Percentiles rank a stretch among this genome's conserved stretches.
Conservation (phyloP, 345 rosid genomes). For the Eucalyptus microcorys region DNA sequence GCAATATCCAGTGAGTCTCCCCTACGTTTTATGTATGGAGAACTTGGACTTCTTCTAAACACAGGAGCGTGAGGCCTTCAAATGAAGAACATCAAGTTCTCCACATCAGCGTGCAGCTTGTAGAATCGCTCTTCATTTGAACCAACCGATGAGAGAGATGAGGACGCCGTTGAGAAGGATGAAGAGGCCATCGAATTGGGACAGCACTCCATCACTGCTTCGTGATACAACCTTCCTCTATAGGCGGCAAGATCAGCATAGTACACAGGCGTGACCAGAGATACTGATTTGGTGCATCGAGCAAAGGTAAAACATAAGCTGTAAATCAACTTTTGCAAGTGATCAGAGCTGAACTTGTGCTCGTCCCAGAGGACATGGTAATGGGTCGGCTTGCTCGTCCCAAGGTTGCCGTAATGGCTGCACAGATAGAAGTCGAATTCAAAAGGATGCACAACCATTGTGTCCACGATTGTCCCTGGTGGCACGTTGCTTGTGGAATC, state of each 20-base stretch:
- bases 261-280: conserved; percentile 70
- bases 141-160: conserved; percentile 20
- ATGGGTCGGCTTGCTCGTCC: conserved; percentile 90
- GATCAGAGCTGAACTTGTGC: conserved; percentile 50
- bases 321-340: conserved; percentile 59
- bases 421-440: conserved; percentile 80
- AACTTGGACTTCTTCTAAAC: background rate
- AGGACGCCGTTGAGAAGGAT: conserved; percentile 3
- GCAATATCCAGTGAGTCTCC: background rate
- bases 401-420: conserved; percentile 75
- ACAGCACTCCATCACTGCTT: conserved; percentile 39
- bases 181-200: conserved; percentile 11
- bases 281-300: conserved; percentile 75
- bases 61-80: conserved; percentile 11
- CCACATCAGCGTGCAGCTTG: conserved; percentile 50
- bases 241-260: conserved; percentile 85
- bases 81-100: conserved; percentile 63
- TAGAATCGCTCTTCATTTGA: conserved; percentile 28
- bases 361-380: conserved; percentile 77
- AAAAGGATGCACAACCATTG: conserved; percentile 54
- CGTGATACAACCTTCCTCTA: conserved; percentile 61
- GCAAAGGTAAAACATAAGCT: conserved; percentile 81
- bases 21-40: background rate
- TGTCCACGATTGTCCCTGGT: conserved; percentile 85
- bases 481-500: conserved; percentile 35